Evolutionary conservation across 371 early-diverging fungal species (phyloP).

Genomic region (Apophysomyces variabilis): DNA sequence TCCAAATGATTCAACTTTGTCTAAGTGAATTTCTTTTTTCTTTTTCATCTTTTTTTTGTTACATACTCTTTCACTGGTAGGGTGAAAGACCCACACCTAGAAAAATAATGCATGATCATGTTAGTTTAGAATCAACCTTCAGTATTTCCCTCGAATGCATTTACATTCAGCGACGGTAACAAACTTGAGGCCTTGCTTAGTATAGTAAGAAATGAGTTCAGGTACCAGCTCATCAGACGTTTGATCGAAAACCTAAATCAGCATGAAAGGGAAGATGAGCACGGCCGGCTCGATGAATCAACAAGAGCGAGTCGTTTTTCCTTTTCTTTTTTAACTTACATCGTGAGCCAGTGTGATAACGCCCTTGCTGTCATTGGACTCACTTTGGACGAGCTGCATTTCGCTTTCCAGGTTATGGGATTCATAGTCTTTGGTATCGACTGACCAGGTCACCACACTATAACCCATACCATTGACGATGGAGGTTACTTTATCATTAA

Average conservation of each 20-base stretch:
- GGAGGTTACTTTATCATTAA: slow-evolving; percentile 23
- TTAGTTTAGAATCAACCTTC: not conserved
- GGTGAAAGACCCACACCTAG: slow-evolving; percentile 9
- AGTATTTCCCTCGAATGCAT: not conserved
- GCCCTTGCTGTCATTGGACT: slow-evolving; percentile 12
- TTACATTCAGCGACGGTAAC: slow-evolving; percentile 57
- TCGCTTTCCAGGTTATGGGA: slow-evolving; percentile 13
- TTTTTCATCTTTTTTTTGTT: not conserved
- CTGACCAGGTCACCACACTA: slow-evolving; percentile 46
- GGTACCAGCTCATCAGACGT: slow-evolving; percentile 40
- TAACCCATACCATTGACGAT: slow-evolving; percentile 34
- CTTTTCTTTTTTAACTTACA: slow-evolving; percentile 15
- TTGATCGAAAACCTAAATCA: slow-evolving; percentile 45
- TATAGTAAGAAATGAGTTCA: slow-evolving; percentile 33
- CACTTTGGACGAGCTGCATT: slow-evolving; percentile 13
- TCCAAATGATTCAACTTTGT: not conserved
- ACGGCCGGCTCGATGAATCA: not conserved
- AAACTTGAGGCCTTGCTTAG: slow-evolving; percentile 44
- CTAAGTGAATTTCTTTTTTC: not conserved
- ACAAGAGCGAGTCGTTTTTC: not conserved
- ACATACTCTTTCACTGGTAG: slow-evolving; percentile 11
- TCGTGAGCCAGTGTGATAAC: slow-evolving; percentile 33
- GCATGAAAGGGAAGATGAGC: not conserved
- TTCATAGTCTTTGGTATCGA: slow-evolving; percentile 47
- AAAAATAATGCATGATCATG: not conserved